Evolutionary conservation across 2,329 filamentous ascomycete species (phyloP).

Genomic region (Pseudocercospora eumusae): DNA sequence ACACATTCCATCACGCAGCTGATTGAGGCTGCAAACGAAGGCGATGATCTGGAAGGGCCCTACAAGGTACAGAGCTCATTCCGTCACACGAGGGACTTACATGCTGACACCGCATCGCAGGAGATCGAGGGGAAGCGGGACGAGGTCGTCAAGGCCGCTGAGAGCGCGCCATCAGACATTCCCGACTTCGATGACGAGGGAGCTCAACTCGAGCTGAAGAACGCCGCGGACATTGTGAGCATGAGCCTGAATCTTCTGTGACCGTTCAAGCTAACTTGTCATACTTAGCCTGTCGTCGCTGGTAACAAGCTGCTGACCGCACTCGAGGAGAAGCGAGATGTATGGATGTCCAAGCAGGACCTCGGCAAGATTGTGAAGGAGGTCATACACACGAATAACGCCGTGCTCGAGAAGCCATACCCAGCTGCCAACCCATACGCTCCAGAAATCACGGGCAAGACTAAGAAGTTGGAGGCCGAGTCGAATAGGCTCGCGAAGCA

Average conservation of each 20-base stretch:
- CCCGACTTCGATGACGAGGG: constrained; percentile 29
- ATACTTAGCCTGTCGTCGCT: constrained; percentile 23
- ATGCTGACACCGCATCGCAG: constrained; percentile 7
- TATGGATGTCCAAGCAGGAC: constrained; percentile 26
- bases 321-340: constrained; percentile 24
- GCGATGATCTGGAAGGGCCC: constrained; percentile 23
- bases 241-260: neutral
- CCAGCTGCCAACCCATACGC: constrained; percentile 27
- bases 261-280: neutral
- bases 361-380: constrained; percentile 31
- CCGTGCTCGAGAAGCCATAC: constrained; percentile 26
- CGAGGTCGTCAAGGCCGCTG: constrained; percentile 24
- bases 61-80: constrained; percentile 20
- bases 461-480: constrained; percentile 27
- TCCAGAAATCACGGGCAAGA: constrained; percentile 26
- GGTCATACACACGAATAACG: constrained; percentile 25
- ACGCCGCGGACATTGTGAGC: constrained; percentile 25
- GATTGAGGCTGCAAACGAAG: constrained; percentile 27
- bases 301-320: constrained; percentile 25
- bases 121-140: constrained; percentile 27
- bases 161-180: constrained; percentile 24
- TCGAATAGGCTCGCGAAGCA: constrained; percentile 22
- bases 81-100: neutral
- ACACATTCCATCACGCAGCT: constrained; percentile 28
- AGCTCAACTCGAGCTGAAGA: constrained; percentile 27